Evolutionary conservation across 345 rosid species (phyloP), one percentile per base, ranked within the genome.

Genomic region (Brassica carinata): DNA sequence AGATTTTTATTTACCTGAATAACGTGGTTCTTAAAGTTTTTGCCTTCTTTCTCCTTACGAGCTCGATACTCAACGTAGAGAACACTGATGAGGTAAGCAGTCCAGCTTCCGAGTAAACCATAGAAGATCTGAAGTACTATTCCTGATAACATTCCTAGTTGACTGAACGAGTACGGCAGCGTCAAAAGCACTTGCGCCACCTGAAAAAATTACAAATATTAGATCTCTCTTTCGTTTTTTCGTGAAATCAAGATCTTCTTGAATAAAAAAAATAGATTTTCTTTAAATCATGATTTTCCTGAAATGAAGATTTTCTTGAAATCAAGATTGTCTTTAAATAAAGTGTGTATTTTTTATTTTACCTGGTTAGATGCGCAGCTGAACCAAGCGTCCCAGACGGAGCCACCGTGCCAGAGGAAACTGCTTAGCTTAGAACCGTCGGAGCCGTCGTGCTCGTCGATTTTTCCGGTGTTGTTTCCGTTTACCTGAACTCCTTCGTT

Each of bases 321-420:
- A 1, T 8, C 11, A 40, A 40, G 48, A 40, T 40, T 40, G 11
- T 48, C 58, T 53, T 53, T 18, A 5, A 53, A 53, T 53, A 11
- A 43, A 43, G 51, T 8, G 45, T 38, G 9, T 8, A 2, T 43
- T 17, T 8, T 65, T 38, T n/a, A 1, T 40, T 7, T 10, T 83
- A 92, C 99, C 79, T 95, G 99, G 85, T 96, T 96, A 69, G 99
- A 96, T 75, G 99, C 94, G 58, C 98, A 96, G 61, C 98, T 93
- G 90, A 96, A 96, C 99, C 99, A 96, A 53, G 99, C 99, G 79
- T 96, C 99, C 99, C 99, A 96, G 55, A 82, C 91, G 2, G 99
- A 96, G 72, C 99, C 99, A 34, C 99, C 99, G 40, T 96, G 99
- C 99, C 99, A 96, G 29, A 96, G 89, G 73, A 89, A 13, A 85